Conservation (phyloP, 169 alveolate genomes). For the Plasmodium inui region DNA sequence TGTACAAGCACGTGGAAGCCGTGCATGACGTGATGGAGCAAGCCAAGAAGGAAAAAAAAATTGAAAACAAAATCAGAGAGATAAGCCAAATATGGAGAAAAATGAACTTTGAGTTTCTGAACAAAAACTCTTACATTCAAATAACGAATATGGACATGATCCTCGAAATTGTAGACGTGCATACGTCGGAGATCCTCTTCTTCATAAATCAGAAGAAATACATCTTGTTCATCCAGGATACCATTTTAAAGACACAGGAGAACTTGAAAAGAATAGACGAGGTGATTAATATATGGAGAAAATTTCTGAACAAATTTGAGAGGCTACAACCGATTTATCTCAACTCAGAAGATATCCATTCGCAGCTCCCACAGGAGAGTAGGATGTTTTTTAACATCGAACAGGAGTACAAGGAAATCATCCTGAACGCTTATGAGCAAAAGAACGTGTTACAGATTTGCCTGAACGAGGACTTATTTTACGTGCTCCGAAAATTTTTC, state of each 20-base stretch:
- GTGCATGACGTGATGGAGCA: conserved; percentile 95
- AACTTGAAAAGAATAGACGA: conserved; percentile 93
- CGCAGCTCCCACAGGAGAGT: conserved; percentile 96
- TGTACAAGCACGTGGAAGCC: conserved; percentile 92
- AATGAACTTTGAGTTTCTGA: conserved; percentile 90
- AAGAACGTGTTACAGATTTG: conserved; percentile 93
- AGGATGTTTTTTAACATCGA: conserved; percentile 94
- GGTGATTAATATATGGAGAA: conserved; percentile 94
- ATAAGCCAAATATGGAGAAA: conserved; percentile 94
- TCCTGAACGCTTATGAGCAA: conserved; percentile 93
- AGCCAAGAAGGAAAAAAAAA: conserved; percentile 95
- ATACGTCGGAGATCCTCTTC: conserved; percentile 84
- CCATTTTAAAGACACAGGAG: conserved; percentile 89
- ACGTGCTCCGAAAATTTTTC: conserved; percentile 87
- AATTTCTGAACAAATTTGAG: conserved; percentile 95
- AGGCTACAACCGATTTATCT: conserved; percentile 95
- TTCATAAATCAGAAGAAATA: conserved; percentile 85
- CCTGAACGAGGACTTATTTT: conserved; percentile 93
- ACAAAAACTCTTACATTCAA: conserved; percentile 89
- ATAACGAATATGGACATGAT: conserved; percentile 91
- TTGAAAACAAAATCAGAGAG: conserved; percentile 92
- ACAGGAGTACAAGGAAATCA: conserved; percentile 94
- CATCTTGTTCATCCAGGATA: conserved; percentile 92
- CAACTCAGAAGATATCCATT: conserved; percentile 96
- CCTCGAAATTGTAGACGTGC: conserved; percentile 90